phyloP scores from a whole-genome alignment of 192 early-diverging fungal genomes.

The Podila horticola region DNA sequence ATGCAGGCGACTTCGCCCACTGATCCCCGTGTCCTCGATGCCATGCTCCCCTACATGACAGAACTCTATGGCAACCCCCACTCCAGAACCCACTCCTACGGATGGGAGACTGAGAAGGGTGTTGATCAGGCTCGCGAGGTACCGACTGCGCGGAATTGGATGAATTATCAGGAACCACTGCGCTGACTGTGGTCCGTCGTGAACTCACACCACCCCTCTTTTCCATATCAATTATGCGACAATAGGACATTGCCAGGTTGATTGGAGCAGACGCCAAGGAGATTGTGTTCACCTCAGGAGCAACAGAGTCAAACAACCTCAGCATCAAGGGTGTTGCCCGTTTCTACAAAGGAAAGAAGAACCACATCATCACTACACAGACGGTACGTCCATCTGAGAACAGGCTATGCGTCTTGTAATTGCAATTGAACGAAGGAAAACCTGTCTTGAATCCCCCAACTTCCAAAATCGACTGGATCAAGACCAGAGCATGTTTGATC shows the following conservation, averaged over 20 bases:
- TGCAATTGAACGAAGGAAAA: no score
- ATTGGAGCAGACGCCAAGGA: slow-evolving; percentile 97
- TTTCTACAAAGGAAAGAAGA: slow-evolving; percentile 94
- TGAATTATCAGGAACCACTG: no score
- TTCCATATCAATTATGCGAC: background rate
- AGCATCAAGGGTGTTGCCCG: slow-evolving; percentile 94
- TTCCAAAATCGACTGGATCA: background rate
- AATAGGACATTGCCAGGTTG: slow-evolving; percentile 82
- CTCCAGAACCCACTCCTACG: slow-evolving; percentile 95
- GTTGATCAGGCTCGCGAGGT: slow-evolving; percentile 90
- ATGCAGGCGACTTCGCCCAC: slow-evolving; percentile 94
- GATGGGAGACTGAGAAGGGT: slow-evolving; percentile 94
- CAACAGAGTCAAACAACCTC: slow-evolving; percentile 97
- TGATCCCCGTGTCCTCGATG: slow-evolving; percentile 92
- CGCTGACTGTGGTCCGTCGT: no score
- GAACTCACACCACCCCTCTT: background rate
- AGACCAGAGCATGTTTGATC: background rate
- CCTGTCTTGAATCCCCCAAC: no score
- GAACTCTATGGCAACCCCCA: slow-evolving; percentile 96
- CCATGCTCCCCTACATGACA: slow-evolving; percentile 95
- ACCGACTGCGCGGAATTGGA: slow-evolving; percentile 10
- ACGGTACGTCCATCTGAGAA: slow-evolving; percentile 61
- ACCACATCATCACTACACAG: slow-evolving; percentile 96
- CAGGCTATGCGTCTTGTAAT: no score
- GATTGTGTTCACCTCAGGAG: slow-evolving; percentile 95